phyloP scores from a whole-genome alignment of 257 asterid genomes.

The Nyctanthes arbortristis region DNA sequence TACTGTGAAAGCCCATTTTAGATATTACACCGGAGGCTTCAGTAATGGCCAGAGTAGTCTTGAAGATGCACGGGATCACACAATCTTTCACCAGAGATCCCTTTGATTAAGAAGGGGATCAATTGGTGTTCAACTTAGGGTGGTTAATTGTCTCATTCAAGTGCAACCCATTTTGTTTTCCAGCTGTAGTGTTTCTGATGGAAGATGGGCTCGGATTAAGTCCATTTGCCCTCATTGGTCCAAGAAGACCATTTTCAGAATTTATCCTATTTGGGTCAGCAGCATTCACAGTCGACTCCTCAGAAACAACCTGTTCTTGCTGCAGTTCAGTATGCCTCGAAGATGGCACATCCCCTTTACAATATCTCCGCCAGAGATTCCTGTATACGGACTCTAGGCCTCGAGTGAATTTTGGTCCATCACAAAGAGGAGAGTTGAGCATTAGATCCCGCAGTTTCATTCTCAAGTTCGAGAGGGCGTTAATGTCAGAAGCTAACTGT shows the following conservation, averaged over 20 bases:
- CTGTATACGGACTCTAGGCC: slow-evolving; percentile 74
- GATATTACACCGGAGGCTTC: slow-evolving; percentile 49
- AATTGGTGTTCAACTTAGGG: slow-evolving; percentile 16
- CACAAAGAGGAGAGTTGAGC: slow-evolving; percentile 86
- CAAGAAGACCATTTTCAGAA: slow-evolving; percentile 23
- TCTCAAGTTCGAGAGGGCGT: slow-evolving; percentile 77
- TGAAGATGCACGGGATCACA: slow-evolving; percentile 3
- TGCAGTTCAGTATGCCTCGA: slow-evolving; percentile 51
- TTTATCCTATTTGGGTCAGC: slow-evolving; percentile 33
- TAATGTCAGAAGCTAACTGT: slow-evolving; percentile 66
- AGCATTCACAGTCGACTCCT: slow-evolving; percentile 32
- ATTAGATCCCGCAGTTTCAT: slow-evolving; percentile 72
- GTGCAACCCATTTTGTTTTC: slow-evolving; percentile 50
- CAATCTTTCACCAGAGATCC: slow-evolving; percentile 13
- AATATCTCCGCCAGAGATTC: slow-evolving; percentile 81
- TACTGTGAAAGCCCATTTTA: slow-evolving; percentile 38
- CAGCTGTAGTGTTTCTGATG: slow-evolving; percentile 27
- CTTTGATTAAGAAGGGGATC: background rate
- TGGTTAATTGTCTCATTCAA: slow-evolving; percentile 23
- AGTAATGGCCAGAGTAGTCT: slow-evolving; percentile 19
- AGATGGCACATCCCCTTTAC: slow-evolving; percentile 86
- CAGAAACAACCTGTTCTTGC: slow-evolving; percentile 31
- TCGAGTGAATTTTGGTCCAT: slow-evolving; percentile 63
- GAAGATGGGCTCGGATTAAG: slow-evolving; percentile 38
- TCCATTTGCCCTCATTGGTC: slow-evolving; percentile 58